These are phyloP conservation scores for Pythium myriotylum DNA, from an alignment of 352 stramenopile genomes.

Conservation along the genomic window DNA sequence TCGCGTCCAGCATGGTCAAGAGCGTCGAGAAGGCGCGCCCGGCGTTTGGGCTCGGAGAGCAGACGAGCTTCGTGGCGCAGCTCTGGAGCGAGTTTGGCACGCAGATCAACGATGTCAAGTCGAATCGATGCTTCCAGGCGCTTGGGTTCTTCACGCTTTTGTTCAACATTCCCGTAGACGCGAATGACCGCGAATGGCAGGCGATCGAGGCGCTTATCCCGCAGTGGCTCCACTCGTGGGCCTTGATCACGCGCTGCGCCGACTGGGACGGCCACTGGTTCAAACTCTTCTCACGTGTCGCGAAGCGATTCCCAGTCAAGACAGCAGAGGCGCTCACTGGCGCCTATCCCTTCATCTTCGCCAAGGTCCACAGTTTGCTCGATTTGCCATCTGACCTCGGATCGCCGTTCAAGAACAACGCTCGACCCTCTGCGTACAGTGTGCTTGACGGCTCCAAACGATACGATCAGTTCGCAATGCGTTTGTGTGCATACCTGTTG, in stretches of 20 bases:
- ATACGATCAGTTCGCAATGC: slow-evolving; percentile 56
- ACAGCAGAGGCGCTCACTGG: slow-evolving; percentile 4
- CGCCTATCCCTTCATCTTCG: slow-evolving; percentile 64
- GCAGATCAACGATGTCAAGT: slow-evolving; percentile 45
- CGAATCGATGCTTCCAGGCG: slow-evolving; percentile 60
- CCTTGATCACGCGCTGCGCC: slow-evolving; percentile 45
- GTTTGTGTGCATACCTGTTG: slow-evolving; percentile 58
- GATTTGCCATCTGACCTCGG: slow-evolving; percentile 69
- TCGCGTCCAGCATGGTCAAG: slow-evolving; percentile 48
- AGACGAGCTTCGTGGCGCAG: slow-evolving; percentile 40
- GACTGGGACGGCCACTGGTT: slow-evolving; percentile 82
- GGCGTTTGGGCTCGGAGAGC: slow-evolving; percentile 36
- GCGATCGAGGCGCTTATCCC: slow-evolving; percentile 37
- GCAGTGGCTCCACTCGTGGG: slow-evolving; percentile 63
- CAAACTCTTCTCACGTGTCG: slow-evolving; percentile 64
- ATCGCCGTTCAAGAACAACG: slow-evolving; percentile 60
- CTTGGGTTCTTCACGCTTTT: slow-evolving; percentile 69
- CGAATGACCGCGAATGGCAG: slow-evolving; percentile 20
- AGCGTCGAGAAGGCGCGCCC: slow-evolving; percentile 54
- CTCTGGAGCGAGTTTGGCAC: slow-evolving; percentile 53
- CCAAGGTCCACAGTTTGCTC: slow-evolving; percentile 63
- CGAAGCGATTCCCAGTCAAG: slow-evolving; percentile 43
- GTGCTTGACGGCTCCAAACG: slow-evolving; percentile 58
- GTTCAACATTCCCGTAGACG: slow-evolving; percentile 20
- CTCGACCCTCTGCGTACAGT: slow-evolving; percentile 52